Base-by-base conservation (phyloP, 1,284 basidiomycete genomes). In the Veloboletus limbatus region DNA sequence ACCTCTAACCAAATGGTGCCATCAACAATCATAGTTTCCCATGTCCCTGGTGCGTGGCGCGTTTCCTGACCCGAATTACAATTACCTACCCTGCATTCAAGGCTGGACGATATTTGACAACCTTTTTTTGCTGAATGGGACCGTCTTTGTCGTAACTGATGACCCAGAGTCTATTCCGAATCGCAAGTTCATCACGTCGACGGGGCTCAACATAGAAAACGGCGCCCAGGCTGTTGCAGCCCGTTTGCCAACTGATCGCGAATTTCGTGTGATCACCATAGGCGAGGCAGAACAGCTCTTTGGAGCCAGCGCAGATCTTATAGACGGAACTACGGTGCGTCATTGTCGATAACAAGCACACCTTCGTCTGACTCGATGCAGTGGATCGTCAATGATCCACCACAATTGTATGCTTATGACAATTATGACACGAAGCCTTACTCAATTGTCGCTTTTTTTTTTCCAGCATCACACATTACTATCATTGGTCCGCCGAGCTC, bases 31-130 rank as follows among this genome's bases (percentile, higher is more conserved):
- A 67, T 85, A 9, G 64, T 85, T 8, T 72, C 78, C 11, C 82
- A 87, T 63, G 79, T 74, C 6, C 81, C 82, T 59, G 84, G 83
- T 81, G 45, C 16, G 60, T 35, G 6, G 0, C 20, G 5, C 3
- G 10, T 24, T 30, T 26, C 4, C 2, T 7, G 3, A 22, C 13
- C 14, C 2, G 8, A 32, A 16, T 32, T 27, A 24, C 10, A 35
- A 9, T n/a, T 2, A 20, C 40, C 20, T 16, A 55, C 16, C 2
- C 21, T 24, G n/a, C 25, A 21, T 31, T 5, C 39, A 53, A 88
- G 89, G 90, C 28, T 93, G 90, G 90, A 90, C 89, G 2, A 78
- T 92, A 42, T 83, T 91, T 49, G 88, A 92, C 64, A 78, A 77
- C 47, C 70, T 94, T 10, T 92, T 88, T 59, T 63, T 90, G 48